Base-by-base conservation (phyloP, 2,329 filamentous ascomycete species). In the Ceratocystis diversiconidia region DNA sequence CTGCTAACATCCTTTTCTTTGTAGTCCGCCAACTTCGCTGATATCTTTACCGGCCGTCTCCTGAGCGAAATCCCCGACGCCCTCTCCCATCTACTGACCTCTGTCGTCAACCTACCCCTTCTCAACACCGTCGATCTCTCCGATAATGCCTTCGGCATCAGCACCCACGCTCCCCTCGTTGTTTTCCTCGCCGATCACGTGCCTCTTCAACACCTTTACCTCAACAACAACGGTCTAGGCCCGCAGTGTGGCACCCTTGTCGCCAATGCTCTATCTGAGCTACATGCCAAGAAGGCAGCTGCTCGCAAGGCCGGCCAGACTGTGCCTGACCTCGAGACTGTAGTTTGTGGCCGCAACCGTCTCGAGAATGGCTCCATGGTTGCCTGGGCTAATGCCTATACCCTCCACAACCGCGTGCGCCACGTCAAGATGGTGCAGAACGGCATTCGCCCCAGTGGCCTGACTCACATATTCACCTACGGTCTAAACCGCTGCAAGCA, bases 371-470 rank as follows among this genome's bases (percentile, higher is more conserved):
- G 92, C 70, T 94, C 88, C 73, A 99, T 99, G 94, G 85, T 84
- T 15, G 92, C 92, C 0, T 99, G 94, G 94, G 91, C 92, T 52
- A 88, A 87, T 74, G 82, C 90, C 0, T 96, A 90, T 75, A 85
- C 85, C 71, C 86, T 92, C 66, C 90, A 97, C 74, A 85, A 82
- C 70, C 87, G 88, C 66, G 83, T 99, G 69, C 88, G 87, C 76
- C 85, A 85, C 67, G 84, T 99, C 70, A 95, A 92, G 80, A 97
- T 99, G 94, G 90, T 95, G 30, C 94, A 97, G 76, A 97, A 99
- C 74, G 94, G 94, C 63, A 99, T 99, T 71, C 84, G 94, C 55
- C 90, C 92, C 73, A 91, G 97, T 75, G 94, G 94, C 68, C 94
- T 97, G 72, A 86, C 86, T 61, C 82, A 87, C 70, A 79, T 99